Base-by-base conservation (phyloP, 2,329 filamentous ascomycete species). In the Leptographium wingfieldii region DNA sequence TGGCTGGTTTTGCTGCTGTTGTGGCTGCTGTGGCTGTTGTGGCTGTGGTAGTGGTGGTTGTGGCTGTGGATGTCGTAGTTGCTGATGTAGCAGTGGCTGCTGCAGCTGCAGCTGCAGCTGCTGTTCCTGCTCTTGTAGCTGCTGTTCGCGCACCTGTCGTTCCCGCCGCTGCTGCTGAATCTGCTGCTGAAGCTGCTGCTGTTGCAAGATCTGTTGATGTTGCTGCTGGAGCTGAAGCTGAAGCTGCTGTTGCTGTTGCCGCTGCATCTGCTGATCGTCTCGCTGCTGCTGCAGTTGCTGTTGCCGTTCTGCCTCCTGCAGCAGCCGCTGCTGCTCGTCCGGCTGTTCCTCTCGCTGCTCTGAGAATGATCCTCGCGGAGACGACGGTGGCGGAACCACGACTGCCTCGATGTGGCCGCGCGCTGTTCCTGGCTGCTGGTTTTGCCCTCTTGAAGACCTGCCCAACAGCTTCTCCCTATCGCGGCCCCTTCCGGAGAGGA, bases 381-480 rank as follows among this genome's bases (percentile, higher is more conserved):
- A 27, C 6, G 43, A 16, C 16, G 56, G 56, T 43, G 51, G 68
- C 6, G 33, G 63, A 60, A 71, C 62, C 49, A 72, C 69, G 11
- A 68, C 68, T 48, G 72, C 68, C 66, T 59, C 61, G 51, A 59
- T 59, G 35, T 61, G 57, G 19, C 59, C 59, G 29, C 59, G 35
- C 3, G 54, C 35, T 12, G 31, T 35, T 22, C 22, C 55, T 9
- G 38, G 11, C 38, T 46, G 54, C 31, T 12, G 22, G 29, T 14
- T 29, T 27, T 12, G 49, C 43, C 43, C 16, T 43, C 49, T n/a
- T 29, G 43, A 5, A 14, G 14, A 16, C 46, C 51, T 19, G 14
- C 53, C 51, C 40, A 16, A 19, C 11, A 59, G n/a, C 57, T 75
- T 74, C 65, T 76, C 74, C 59, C 72, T 70, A 25, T 69, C 69